Evolutionary conservation across 768 basidiomycete species (phyloP).

Genomic region (Amanita inopinata): DNA sequence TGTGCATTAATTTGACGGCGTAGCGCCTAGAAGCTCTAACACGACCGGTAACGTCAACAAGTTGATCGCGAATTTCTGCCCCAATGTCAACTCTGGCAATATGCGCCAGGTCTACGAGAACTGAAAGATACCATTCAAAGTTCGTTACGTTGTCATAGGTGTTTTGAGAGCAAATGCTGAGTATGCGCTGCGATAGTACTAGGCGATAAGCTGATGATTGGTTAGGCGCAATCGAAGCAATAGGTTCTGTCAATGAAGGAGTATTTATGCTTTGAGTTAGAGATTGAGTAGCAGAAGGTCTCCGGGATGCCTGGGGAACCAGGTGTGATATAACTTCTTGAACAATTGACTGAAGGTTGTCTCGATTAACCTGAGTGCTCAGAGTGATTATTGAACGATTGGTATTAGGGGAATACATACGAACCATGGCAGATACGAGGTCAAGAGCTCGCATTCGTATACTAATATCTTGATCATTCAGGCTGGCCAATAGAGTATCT

Average conservation of each 20-base stretch:
- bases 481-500: conserved; percentile 79
- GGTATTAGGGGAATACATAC: conserved; percentile 11
- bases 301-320: conserved; percentile 43
- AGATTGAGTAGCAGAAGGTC: conserved; percentile 56
- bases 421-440: conserved; percentile 86
- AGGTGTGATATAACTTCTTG: conserved; percentile 87
- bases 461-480: conserved; percentile 90
- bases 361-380: conserved; percentile 57
- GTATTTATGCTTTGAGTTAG: conserved; percentile 31
- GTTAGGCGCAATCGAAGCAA: conserved; percentile 36
- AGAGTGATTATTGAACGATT: conserved; percentile 4
- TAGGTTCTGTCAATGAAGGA: conserved; percentile 24
- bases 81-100: conserved; percentile 78
- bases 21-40: conserved; percentile 69
- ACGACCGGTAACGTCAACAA: conserved; percentile 80
- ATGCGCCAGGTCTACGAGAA: conserved; percentile 85
- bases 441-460: conserved; percentile 96
- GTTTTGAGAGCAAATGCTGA: conserved; percentile 77
- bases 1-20: conserved; percentile 78
- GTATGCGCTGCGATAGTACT: conserved; percentile 68
- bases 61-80: conserved; percentile 64
- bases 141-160: conserved; percentile 84
- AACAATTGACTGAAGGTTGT: conserved; percentile 82
- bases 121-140: conserved; percentile 97
- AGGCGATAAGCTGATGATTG: conserved; percentile 83